phyloP scores from a whole-genome alignment of 2,329 filamentous ascomycete species.

The Penicillium sp. region DNA sequence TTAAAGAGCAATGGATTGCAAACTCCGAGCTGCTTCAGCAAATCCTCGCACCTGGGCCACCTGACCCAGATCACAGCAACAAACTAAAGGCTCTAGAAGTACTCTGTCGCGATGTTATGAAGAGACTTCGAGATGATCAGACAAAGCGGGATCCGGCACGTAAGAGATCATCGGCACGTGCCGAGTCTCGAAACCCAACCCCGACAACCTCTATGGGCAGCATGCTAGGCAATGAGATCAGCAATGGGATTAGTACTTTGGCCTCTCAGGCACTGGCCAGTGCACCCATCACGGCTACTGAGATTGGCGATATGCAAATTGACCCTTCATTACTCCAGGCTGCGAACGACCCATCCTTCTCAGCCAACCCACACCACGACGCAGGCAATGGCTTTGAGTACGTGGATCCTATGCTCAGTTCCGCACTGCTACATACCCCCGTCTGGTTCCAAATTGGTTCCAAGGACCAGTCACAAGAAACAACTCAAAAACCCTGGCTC shows the following conservation, averaged over 20 bases:
- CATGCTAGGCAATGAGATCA: constrained; percentile 26
- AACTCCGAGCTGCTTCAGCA: constrained; percentile 55
- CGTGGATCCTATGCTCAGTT: constrained; percentile 36
- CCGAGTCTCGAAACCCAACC: constrained; percentile 21
- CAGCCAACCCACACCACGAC: constrained; percentile 34
- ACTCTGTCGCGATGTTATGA: constrained; percentile 73
- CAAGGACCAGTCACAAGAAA: constrained; percentile 53
- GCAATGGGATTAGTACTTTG: constrained; percentile 42
- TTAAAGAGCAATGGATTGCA: constrained; percentile 67
- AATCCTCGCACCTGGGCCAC: constrained; percentile 51
- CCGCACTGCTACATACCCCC: constrained; percentile 45
- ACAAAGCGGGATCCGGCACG: constrained; percentile 53
- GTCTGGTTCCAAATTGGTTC: constrained; percentile 69
- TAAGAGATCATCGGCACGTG: constrained; percentile 30
- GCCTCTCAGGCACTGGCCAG: constrained; percentile 45
- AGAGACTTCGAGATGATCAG: constrained; percentile 68
- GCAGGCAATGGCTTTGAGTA: constrained; percentile 31
- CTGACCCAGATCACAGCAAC: constrained; percentile 52
- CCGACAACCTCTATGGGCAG: constrained; percentile 20
- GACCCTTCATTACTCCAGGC: constrained; percentile 61
- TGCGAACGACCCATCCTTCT: constrained; percentile 47
- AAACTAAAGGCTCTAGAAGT: constrained; percentile 67
- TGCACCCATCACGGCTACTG: constrained; percentile 35
- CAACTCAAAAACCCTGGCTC: constrained; percentile 57
- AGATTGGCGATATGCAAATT: constrained; percentile 58